Conservation (phyloP, 2,329 filamentous ascomycete genomes). For the Juglanconis sp. region DNA sequence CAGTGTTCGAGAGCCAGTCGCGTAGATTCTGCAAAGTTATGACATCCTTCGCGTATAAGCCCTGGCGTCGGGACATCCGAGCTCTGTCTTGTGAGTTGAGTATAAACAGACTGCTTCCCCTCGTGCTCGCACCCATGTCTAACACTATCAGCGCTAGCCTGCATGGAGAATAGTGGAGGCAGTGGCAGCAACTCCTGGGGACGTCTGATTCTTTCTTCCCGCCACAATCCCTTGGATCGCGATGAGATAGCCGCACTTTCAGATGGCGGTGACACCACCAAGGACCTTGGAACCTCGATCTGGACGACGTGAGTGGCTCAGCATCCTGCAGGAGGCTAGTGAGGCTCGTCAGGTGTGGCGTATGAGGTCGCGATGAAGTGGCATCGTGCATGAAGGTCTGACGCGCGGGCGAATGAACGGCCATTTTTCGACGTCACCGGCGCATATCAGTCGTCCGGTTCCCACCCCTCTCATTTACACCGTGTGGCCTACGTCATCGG, state of each 20-base stretch:
- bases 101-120: neutral
- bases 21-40: too few relatives aligned
- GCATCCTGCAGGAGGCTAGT: slow-evolving; percentile 1
- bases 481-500: slow-evolving; percentile 9
- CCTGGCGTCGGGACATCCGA: neutral
- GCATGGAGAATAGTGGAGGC: neutral
- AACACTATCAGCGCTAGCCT: neutral
- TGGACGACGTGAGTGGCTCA: slow-evolving; percentile 6
- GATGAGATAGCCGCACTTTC: neutral
- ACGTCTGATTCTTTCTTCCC: neutral
- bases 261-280: neutral
- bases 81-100: neutral
- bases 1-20: too few relatives aligned
- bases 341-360: slow-evolving; percentile 11
- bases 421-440: slow-evolving; percentile 7
- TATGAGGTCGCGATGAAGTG: slow-evolving; percentile 8
- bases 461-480: neutral
- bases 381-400: slow-evolving; percentile 10
- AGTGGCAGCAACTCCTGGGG: neutral
- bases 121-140: neutral
- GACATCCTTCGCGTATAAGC: too few relatives aligned
- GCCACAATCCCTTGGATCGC: neutral
- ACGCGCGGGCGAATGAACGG: slow-evolving; percentile 9
- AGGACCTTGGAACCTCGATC: neutral
- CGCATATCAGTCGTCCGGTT: slow-evolving; percentile 5